Evolutionary conservation across 495 filamentous ascomycete species (phyloP).

Genomic region (Neohortaea acidophila): DNA sequence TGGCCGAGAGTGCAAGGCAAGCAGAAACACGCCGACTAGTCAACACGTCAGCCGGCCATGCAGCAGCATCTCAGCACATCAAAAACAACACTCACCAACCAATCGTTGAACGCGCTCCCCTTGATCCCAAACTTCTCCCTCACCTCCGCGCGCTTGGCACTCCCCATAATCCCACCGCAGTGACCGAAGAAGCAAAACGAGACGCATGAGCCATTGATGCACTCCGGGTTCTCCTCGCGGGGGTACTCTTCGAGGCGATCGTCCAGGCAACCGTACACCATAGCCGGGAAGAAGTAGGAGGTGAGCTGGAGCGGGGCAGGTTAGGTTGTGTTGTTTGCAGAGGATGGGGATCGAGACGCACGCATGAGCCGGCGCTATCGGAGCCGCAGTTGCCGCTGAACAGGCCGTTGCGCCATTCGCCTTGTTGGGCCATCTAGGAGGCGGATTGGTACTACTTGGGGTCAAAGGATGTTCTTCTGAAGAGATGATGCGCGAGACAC

Average conservation of each 20-base stretch:
- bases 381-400: not conserved
- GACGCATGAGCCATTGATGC: not conserved
- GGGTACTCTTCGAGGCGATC: not conserved
- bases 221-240: not conserved
- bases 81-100: not conserved
- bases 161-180: not conserved
- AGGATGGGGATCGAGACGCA: not conserved
- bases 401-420: not conserved
- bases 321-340: not conserved
- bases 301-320: not conserved
- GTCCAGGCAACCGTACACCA: not conserved
- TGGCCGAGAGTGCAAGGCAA: conserved; percentile 1
- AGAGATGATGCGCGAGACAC: too few relatives aligned
- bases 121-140: not conserved
- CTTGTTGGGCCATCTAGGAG: too few relatives aligned
- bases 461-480: too few relatives aligned
- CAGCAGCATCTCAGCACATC: not conserved
- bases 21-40: not conserved
- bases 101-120: not conserved
- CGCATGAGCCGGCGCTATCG: not conserved
- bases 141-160: not conserved
- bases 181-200: not conserved
- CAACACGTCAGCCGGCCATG: not conserved
- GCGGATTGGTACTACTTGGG: too few relatives aligned
- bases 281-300: not conserved